Base-by-base conservation (phyloP, 192 early-diverging fungal species). In the Spizellomyces sp. region DNA sequence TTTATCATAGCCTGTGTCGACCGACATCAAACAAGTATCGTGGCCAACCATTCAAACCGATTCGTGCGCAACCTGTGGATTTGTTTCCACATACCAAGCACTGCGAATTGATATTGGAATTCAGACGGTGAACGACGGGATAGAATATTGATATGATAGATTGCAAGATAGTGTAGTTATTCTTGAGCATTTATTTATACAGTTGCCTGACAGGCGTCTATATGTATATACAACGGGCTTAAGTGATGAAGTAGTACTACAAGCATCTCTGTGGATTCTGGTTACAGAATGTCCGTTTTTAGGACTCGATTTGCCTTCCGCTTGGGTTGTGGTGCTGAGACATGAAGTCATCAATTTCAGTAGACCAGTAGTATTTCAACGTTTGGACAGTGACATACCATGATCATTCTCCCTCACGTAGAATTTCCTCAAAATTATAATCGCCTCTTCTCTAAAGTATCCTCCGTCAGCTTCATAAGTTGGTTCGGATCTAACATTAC, bases 341-440 rank as follows among this genome's bases (percentile, higher is more conserved):
- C n/a, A 41, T 9, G 17, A 9, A 15, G 6, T 55, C 58, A 59
- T 4, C 12, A 17, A 5, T 50, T 15, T 10, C 8, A 14, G 48
- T 36, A 0, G 27, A 21, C 8, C 10, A 6, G 10, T 27, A 45
- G 12, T 21, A 45, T 2, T 14, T n/a, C 44, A 21, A 9, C 6
- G 64, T 56, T 22, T 48, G 27, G 27, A 36, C 7, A 42, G 22
- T 22, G 19, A 59, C 69, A 70, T 84, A 92, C 93, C 96, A 79
- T 90, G 77, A 6, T 84, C 79, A 69, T 99, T 99, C 69, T 99
- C 95, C 44, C 90, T 83, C 10, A 99, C 78, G 80, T 98, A 99
- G 72, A 99, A 99, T 73, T 87, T 88, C 42, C 96, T 80, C 46
- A 99, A 78, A 58, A 96, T 73, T 50, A 95, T 75, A 45, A 99